Percentiles rank a stretch among this genome's conserved stretches.
Evolutionary conservation across 2,329 filamentous ascomycete genomes (phyloP).

Genomic region (Dryadomyces sulphureus): DNA sequence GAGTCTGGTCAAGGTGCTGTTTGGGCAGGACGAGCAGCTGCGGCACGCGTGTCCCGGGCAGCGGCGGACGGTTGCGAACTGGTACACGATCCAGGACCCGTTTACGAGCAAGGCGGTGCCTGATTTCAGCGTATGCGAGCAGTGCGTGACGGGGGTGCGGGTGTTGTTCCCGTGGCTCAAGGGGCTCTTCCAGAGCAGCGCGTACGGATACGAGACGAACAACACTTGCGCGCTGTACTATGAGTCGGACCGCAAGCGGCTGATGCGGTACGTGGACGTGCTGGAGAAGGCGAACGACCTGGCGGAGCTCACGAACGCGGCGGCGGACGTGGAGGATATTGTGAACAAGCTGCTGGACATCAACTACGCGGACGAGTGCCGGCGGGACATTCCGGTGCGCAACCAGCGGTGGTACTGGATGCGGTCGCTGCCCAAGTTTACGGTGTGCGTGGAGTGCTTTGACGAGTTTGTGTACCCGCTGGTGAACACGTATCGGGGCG

Average conservation of each 20-base stretch:
- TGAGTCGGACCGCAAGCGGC: conserved; percentile 33
- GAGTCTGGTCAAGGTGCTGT: conserved; percentile 53
- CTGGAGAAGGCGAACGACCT: conserved; percentile 42
- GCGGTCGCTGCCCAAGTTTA: conserved; percentile 59
- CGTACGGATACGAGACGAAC: conserved; percentile 27
- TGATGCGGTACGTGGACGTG: conserved; percentile 44
- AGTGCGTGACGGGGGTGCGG: conserved; percentile 59
- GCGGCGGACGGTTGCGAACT: conserved; percentile 42
- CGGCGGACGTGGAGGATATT: conserved; percentile 45
- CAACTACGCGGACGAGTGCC: conserved; percentile 46
- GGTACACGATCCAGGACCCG: conserved; percentile 63
- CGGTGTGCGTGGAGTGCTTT: conserved; percentile 79
- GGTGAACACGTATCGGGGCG: conserved; percentile 27
- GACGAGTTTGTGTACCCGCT: conserved; percentile 63
- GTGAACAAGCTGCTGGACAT: conserved; percentile 48
- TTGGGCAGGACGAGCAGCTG: conserved; percentile 39
- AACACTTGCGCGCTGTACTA: conserved; percentile 58
- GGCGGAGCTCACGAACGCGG: conserved; percentile 26
- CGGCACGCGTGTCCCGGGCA: conserved; percentile 44
- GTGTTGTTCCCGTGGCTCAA: conserved; percentile 57
- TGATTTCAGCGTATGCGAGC: conserved; percentile 61
- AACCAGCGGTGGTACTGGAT: conserved; percentile 65
- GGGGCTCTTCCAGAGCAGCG: conserved; percentile 46
- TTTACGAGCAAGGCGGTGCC: conserved; percentile 47
- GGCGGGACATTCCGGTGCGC: conserved; percentile 44